Base-by-base conservation (phyloP, 1,284 basidiomycete species). In the Ceratobasidium sp. region DNA sequence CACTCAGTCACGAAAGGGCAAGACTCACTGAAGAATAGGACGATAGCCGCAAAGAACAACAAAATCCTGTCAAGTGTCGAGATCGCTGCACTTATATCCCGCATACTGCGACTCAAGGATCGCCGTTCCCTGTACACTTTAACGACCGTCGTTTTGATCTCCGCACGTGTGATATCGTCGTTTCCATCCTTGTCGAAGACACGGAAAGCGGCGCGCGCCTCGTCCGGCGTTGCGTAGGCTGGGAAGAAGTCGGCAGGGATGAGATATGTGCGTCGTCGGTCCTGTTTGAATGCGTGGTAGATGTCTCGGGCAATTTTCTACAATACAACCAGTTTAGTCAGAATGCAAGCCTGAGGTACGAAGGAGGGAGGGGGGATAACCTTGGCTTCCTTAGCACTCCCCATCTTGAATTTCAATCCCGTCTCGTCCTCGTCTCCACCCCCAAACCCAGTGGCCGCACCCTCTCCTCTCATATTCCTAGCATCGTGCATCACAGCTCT, bases 131-230 rank as follows among this genome's bases (percentile, higher is more conserved):
- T 91, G 83, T 92, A 93, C n/a, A 90, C 85, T 78, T 85, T 87
- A 75, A 93, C 81, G 32, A 94, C 80, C 32, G 86, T 87, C 54
- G 86, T 85, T 82, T 93, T 94, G 79, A 94, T 87, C 81, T 94
- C 93, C 38, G 86, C 83, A 66, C 89, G 86, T n/a, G 90, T 89
- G 71, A 94, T 85, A 79, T 94, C 92, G 21, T 91, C 91, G 76
- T 94, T 92, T 77, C 87, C 85, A 79, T 94, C 92, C 75, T 83
- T 85, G 80, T 92, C 91, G 78, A 94, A 92, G 38, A 93, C 86
- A 57, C 86, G 85, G 84, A 94, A 94, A 1, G 92, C 92, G 13
- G 84, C 84, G 69, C 85, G 82, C 13, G 91, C 89, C 21, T 86
- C 85, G 59, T 83, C 84, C 6, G 82, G 80, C n/a, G 84, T 85